phyloP scores from a whole-genome alignment of 176 grass and related monocot genomes.

The Areca catechu region DNA sequence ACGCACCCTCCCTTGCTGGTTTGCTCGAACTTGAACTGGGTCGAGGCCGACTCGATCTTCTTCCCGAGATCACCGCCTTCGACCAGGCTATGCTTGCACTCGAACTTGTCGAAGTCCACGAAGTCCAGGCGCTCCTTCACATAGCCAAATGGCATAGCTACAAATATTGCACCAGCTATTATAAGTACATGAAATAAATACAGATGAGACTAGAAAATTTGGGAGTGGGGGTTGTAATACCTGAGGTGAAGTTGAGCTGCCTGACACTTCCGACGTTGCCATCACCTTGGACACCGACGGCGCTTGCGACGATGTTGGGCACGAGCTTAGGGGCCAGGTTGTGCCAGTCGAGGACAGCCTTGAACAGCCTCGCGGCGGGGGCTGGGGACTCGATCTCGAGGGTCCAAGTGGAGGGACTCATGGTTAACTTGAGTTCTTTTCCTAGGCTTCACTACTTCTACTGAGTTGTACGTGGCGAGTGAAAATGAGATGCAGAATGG shows the following conservation, averaged over 20 bases:
- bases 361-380: slow-evolving; percentile 53
- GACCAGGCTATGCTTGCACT: slow-evolving; percentile 45
- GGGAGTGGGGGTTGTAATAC: not conserved
- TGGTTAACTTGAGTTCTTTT: no score
- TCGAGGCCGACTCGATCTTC: slow-evolving; percentile 23
- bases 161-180: not conserved
- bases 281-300: slow-evolving; percentile 24
- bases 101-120: slow-evolving; percentile 40
- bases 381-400: slow-evolving; percentile 38
- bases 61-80: slow-evolving; percentile 62
- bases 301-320: slow-evolving; percentile 48
- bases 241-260: slow-evolving; percentile 71
- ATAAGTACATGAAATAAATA: no score
- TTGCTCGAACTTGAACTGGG: slow-evolving; percentile 56
- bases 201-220: no score
- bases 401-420: slow-evolving; percentile 24
- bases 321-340: slow-evolving; percentile 48
- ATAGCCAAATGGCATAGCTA: slow-evolving; percentile 35
- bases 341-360: slow-evolving; percentile 68
- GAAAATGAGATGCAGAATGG: no score
- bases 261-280: slow-evolving; percentile 49
- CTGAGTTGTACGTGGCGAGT: no score
- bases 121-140: slow-evolving; percentile 64
- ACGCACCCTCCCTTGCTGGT: slow-evolving; percentile 40
- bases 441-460: no score